Conservation (phyloP, 306 rosid species). For the Ziziphus jujuba region DNA sequence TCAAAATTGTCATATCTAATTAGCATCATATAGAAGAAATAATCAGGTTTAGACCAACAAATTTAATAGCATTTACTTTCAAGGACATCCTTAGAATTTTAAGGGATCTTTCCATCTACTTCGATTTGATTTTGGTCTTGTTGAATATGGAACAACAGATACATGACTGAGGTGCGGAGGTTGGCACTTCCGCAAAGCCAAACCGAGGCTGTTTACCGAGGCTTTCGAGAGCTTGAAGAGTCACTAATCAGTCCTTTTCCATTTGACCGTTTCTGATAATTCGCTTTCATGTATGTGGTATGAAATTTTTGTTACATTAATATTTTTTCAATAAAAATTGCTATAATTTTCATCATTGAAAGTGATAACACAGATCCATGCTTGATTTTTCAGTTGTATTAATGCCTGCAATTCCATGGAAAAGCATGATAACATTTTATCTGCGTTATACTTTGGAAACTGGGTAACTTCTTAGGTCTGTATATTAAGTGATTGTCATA, state of each 20-base stretch:
- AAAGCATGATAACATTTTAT: no score
- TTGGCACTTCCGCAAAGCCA: slow-evolving; percentile 83
- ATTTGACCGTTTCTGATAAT: slow-evolving; percentile 63
- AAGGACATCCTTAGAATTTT: background rate
- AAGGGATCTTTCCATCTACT: background rate
- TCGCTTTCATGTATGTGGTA: slow-evolving; percentile 34
- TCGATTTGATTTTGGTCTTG: slow-evolving; percentile 18
- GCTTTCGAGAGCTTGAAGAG: slow-evolving; percentile 90
- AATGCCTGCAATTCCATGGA: no score
- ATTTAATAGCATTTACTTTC: background rate
- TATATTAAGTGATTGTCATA: no score
- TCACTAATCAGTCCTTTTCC: slow-evolving; percentile 74
- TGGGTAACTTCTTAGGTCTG: no score
- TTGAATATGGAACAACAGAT: slow-evolving; percentile 49
- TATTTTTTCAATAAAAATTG: no score
- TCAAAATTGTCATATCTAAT: no score
- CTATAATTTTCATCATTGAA: no score
- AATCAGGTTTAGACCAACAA: background rate
- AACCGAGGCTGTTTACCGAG: slow-evolving; percentile 73
- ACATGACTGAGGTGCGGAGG: slow-evolving; percentile 90
- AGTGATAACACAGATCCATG: no score
- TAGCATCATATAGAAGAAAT: background rate
- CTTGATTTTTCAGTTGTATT: no score
- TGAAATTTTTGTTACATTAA: slow-evolving; percentile 26
- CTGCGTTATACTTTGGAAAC: no score